Evolutionary conservation across 179 eudicot species (phyloP).

Genomic region (Spergularia azorica): DNA sequence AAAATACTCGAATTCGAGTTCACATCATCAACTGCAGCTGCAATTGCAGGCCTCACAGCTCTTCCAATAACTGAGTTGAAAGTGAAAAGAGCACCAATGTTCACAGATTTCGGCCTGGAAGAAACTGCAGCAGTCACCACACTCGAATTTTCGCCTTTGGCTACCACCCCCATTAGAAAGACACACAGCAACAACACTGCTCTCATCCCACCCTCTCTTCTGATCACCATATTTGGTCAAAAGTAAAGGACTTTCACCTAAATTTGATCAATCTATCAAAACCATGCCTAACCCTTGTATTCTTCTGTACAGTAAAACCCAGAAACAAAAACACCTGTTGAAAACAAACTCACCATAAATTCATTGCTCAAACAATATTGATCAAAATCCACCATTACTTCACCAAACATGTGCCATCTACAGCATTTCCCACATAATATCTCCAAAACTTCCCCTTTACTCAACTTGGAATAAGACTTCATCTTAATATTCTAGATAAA

Average conservation of each 20-base stretch:
- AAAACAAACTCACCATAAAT: neutral
- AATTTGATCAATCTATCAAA: conserved; percentile 14
- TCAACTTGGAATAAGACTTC: neutral
- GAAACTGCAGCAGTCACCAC: conserved; percentile 12
- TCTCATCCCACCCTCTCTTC: conserved; percentile 14
- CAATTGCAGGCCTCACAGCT: conserved; percentile 59
- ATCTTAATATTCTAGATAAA: neutral
- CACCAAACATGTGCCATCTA: neutral
- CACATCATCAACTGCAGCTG: conserved; percentile 76
- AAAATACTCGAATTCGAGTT: conserved; percentile 62
- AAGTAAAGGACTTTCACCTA: conserved; percentile 10
- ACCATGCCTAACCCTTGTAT: neutral
- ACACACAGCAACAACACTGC: conserved; percentile 12
- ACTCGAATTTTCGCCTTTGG: conserved; percentile 17
- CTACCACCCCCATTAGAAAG: conserved; percentile 16
- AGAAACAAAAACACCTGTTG: too few species aligned
- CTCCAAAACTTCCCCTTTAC: neutral
- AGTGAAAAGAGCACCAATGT: conserved; percentile 77
- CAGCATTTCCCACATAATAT: neutral
- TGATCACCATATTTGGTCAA: neutral
- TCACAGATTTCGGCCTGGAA: conserved; percentile 49
- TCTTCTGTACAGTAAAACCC: too few species aligned
- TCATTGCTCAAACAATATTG: neutral
- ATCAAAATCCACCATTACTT: neutral
- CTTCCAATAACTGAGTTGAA: conserved; percentile 70